phyloP scores from a whole-genome alignment of 441 rosid species.

The Pelargonium cotyledonis region DNA sequence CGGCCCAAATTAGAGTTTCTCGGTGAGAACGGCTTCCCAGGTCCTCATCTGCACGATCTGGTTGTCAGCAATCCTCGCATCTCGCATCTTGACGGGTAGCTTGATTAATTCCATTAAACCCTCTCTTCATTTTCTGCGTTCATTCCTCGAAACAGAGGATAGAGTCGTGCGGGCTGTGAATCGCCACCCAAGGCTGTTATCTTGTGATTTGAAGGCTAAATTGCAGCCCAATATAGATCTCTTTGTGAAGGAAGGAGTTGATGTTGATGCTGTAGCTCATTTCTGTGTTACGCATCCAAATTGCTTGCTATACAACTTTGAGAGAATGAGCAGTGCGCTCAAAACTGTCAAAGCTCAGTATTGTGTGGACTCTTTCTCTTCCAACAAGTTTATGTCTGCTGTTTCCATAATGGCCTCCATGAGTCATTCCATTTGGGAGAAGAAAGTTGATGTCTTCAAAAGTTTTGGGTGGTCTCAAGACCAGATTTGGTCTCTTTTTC shows the following conservation, averaged over 20 bases:
- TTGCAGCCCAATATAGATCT: neutral
- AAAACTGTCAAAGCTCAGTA: neutral
- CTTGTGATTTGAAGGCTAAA: neutral
- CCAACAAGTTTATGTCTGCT: neutral
- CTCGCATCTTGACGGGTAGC: neutral
- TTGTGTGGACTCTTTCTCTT: no score
- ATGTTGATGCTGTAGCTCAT: neutral
- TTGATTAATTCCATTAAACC: neutral
- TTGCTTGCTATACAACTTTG: neutral
- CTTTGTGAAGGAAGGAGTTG: neutral
- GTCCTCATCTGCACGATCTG: neutral
- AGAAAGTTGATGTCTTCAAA: neutral
- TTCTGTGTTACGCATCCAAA: neutral
- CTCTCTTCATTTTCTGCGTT: neutral
- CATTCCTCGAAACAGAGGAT: neutral
- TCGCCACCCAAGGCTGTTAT: neutral
- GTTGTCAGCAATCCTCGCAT: neutral
- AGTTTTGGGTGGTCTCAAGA: neutral
- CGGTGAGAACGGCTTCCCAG: neutral
- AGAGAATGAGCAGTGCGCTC: neutral
- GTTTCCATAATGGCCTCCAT: neutral
- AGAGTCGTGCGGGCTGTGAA: neutral
- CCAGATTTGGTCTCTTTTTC: neutral
- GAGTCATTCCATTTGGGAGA: neutral
- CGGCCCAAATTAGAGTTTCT: neutral